A percentile compares a stretch with the other conserved stretches of the same genome.
These are phyloP conservation scores for Oropetium thomaeum DNA, from an alignment of 176 grass and related monocot genomes.

Conservation along the genomic window DNA sequence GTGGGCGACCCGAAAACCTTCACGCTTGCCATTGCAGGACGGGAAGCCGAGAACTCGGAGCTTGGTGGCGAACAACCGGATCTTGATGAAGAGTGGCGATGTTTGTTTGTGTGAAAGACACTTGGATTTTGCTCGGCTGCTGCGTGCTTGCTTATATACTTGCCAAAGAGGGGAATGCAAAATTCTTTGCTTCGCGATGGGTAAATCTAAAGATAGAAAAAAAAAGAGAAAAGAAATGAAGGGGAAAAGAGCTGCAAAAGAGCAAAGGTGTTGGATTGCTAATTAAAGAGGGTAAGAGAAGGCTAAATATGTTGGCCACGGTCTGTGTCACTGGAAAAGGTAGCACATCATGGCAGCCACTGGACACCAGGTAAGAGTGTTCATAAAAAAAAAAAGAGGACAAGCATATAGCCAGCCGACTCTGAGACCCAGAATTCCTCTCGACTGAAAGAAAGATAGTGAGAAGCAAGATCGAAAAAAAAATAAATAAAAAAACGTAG, in stretches of 20 bases:
- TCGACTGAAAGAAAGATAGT: neutral
- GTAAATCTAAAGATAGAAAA: conserved; percentile 51
- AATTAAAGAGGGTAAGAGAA: conserved; percentile 52
- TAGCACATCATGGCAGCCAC: neutral
- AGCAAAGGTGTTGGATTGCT: conserved; percentile 32
- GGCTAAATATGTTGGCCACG: conserved; percentile 10
- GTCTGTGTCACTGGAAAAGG: neutral
- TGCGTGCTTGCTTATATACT: conserved; percentile 42
- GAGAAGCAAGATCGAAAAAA: too few species aligned
- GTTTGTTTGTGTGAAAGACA: neutral
- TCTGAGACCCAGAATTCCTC: neutral
- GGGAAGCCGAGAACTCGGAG: neutral
- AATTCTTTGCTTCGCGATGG: conserved; percentile 65
- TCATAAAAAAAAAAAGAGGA: neutral
- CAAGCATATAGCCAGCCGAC: neutral
- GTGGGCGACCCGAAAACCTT: conserved; percentile 87
- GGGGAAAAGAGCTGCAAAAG: conserved; percentile 42
- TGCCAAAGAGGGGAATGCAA: conserved; percentile 9
- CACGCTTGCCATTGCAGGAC: conserved; percentile 47
- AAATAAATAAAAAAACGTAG: too few species aligned
- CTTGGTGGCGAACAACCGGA: neutral
- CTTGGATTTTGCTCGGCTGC: neutral
- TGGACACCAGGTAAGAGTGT: neutral
- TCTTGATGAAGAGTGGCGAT: neutral
- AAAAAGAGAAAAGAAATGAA: conserved; percentile 23